A percentile compares a stretch with the other conserved stretches of the same genome.
Conservation (phyloP, 75 land plant species). For the Selaginella moellendorffii region DNA sequence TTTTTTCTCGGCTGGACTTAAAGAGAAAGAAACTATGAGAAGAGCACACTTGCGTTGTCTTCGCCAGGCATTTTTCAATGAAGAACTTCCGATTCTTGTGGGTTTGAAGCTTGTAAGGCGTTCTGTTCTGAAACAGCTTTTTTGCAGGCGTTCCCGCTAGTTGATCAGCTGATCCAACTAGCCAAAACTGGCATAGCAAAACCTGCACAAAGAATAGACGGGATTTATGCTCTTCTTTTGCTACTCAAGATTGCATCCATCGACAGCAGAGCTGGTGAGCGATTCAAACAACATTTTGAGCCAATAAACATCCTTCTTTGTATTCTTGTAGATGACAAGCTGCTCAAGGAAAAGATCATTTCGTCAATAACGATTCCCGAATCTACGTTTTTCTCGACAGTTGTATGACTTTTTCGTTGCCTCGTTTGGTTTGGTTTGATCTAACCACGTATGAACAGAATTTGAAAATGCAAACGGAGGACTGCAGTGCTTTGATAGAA, state of each 20-base stretch:
- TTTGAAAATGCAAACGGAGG: conserved; percentile 53
- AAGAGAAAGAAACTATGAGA: conserved; percentile 77
- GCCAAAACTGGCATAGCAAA: conserved; percentile 78
- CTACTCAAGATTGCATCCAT: conserved; percentile 54
- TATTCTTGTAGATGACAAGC: conserved; percentile 43
- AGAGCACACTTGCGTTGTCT: conserved; percentile 77
- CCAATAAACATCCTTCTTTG: background rate
- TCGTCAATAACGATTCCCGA: conserved; percentile 51
- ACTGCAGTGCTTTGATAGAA: conserved; percentile 60
- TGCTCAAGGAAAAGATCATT: conserved; percentile 81
- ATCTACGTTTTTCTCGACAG: no score
- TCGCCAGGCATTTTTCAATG: conserved; percentile 40
- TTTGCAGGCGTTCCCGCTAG: conserved; percentile 46
- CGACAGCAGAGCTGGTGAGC: conserved; percentile 63
- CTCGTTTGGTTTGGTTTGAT: no score
- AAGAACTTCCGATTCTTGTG: conserved; percentile 15
- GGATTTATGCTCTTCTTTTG: conserved; percentile 60
- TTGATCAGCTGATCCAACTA: conserved; percentile 55
- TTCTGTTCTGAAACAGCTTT: no score
- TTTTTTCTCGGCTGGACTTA: conserved; percentile 66
- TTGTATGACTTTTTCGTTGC: no score
- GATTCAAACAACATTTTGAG: no score
- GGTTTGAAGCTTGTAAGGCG: no score
- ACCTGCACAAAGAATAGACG: conserved; percentile 75
- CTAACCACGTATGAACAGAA: no score